Evolutionary conservation across 139 green algal species (phyloP).

Genomic region (Monoraphidium neglectum): DNA sequence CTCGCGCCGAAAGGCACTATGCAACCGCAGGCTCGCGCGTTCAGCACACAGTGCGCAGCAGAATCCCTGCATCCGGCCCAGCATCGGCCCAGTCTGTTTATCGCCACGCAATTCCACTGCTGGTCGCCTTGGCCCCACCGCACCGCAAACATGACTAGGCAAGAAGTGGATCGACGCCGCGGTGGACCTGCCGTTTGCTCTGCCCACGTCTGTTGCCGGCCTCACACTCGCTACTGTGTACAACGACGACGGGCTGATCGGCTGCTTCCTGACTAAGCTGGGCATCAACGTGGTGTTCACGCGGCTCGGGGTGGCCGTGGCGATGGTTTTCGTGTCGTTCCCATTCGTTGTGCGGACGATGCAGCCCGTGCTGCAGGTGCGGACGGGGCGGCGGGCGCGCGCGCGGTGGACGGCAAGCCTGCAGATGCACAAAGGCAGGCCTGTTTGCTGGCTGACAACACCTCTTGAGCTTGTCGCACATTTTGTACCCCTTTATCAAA

Average conservation of each 20-base stretch:
- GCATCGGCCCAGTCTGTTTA: too few species aligned
- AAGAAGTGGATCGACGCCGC: slow-evolving; percentile 67
- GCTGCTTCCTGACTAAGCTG: slow-evolving; percentile 32
- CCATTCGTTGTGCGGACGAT: slow-evolving; percentile 77
- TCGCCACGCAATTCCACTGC: too few species aligned
- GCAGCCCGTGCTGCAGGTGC: slow-evolving; percentile 69
- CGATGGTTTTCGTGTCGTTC: slow-evolving; percentile 83
- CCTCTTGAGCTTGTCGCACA: too few species aligned
- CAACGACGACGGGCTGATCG: slow-evolving; percentile 56
- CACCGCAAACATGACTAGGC: too few species aligned
- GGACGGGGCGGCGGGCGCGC: slow-evolving; percentile 2
- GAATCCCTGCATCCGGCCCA: too few species aligned
- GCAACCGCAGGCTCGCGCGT: too few species aligned
- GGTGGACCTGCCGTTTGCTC: slow-evolving; percentile 75
- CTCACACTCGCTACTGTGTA: slow-evolving; percentile 75
- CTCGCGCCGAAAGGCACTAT: too few species aligned
- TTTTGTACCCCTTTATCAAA: too few species aligned
- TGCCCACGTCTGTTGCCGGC: slow-evolving; percentile 71
- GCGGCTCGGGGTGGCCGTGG: slow-evolving; percentile 56
- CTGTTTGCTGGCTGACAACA: too few species aligned
- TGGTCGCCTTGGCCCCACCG: too few species aligned
- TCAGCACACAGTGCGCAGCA: too few species aligned
- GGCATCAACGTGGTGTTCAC: slow-evolving; percentile 68
- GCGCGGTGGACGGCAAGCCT: background rate
- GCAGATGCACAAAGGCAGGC: background rate